Base-by-base conservation (phyloP, 441 rosid species). In the Macaranga tanarius region DNA sequence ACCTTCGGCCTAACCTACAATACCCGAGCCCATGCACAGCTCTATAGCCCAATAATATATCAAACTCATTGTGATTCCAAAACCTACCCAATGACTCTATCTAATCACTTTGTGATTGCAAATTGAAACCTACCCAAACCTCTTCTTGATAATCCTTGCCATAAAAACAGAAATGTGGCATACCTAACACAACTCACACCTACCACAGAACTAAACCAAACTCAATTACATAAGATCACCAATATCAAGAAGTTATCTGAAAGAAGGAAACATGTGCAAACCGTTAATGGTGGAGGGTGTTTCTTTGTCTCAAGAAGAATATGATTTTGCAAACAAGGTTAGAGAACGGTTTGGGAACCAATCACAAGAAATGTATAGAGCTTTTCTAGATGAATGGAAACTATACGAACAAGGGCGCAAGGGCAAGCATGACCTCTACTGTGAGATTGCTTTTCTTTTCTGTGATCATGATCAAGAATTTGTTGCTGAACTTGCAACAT, bases 361-460 rank as follows among this genome's bases (percentile, higher is more conserved):
- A 62, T n/a, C 25, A n/a, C 51, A 42, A 22, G 54, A 64, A 10
- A 50, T 22, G 17, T 64, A 42, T 64, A 44, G 51, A 64, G 19
- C 16, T 20, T 44, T 64, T 7, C 54, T 64, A 22, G n/a, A 12
- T 20, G 10, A 64, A 15, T 64, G 50, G 67, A 44, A 64, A 64
- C 22, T 22, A 11, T 64, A 40, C 22, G 19, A 64, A 64, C 28
- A 44, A 20, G 54, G 54, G 28, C 52, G 12, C 4, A 64, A 64
- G 28, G 3, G 52, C 31, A 64, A 63, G 26, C 67, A 64, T 12
- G 67, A 64, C n/a, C 13, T 64, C n/a, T 64, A 42, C 25, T 64
- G 67, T 19, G 67, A 64, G 51, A 64, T 64, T 22, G 67, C 52
- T 64, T 44, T 11, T 22, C 67, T 64, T 42, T 22, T 64, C 52